Percentiles rank a stretch among this genome's conserved stretches.
Evolutionary conservation across 2,329 filamentous ascomycete species (phyloP).

Genomic region (Tolypocladium paradoxum): DNA sequence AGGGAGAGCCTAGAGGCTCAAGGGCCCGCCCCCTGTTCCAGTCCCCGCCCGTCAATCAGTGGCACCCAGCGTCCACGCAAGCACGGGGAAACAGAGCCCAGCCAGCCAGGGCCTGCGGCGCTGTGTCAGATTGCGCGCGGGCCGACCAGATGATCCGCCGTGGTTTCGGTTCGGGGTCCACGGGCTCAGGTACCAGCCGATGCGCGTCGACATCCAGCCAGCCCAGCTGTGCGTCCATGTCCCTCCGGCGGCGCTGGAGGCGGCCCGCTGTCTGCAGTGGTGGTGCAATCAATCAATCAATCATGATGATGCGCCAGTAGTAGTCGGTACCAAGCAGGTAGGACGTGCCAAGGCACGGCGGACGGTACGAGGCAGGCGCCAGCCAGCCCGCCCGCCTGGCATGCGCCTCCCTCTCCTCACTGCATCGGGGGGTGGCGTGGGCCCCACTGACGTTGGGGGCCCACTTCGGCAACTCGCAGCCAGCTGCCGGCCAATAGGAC

Average conservation of each 20-base stretch:
- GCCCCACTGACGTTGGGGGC: slow-evolving; percentile 18
- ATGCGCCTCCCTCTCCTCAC: slow-evolving; percentile 5
- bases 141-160: slow-evolving; percentile 2
- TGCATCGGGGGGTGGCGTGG: slow-evolving; percentile 6
- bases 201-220: not conserved
- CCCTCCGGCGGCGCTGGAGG: no score
- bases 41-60: not conserved
- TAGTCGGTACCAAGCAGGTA: no score
- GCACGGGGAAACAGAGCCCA: not conserved
- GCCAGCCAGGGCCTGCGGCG: not conserved
- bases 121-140: slow-evolving; percentile 1
- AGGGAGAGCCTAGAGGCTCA: not conserved
- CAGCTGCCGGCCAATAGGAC: slow-evolving; percentile 21
- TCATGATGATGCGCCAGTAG: not conserved
- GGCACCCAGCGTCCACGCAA: not conserved
- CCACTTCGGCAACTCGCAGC: slow-evolving; percentile 25
- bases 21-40: not conserved
- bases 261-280: not conserved
- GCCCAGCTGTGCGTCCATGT: no score
- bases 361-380: not conserved
- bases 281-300: no score
- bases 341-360: no score
- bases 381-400: not conserved
- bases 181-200: no score
- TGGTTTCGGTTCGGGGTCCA: not conserved